These are phyloP conservation scores for Cladophialophora carrionii DNA, from an alignment of 2,329 filamentous ascomycete species.

Conservation along the genomic window DNA sequence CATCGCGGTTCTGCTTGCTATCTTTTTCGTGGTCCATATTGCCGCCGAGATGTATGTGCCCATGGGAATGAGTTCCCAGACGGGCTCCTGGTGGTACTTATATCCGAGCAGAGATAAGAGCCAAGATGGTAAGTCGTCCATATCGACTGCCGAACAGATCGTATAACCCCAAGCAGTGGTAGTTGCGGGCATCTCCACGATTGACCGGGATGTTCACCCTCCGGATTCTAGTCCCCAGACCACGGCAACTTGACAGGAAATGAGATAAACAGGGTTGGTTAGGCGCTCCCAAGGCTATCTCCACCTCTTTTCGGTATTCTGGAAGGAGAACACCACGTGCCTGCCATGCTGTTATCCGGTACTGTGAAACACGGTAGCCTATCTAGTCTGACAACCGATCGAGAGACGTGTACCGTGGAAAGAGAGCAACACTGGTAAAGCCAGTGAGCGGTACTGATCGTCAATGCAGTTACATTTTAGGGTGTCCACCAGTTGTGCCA, in stretches of 20 bases:
- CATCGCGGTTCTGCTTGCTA: constrained; percentile 5
- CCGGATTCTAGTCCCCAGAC: constrained; percentile 7
- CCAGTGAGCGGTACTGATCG: background rate
- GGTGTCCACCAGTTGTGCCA: constrained; percentile 5
- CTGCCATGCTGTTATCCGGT: background rate
- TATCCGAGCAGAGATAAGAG: constrained; percentile 18
- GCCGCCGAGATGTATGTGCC: background rate
- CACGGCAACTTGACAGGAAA: background rate
- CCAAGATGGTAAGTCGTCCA: constrained; percentile 6
- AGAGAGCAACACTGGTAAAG: background rate
- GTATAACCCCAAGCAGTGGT: background rate
- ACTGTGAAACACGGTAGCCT: background rate
- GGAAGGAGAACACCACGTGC: background rate
- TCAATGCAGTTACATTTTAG: constrained; percentile 6
- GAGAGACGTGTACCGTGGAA: background rate
- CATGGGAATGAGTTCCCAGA: background rate
- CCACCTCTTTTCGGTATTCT: background rate
- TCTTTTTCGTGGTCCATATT: constrained; percentile 7
- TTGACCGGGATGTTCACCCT: constrained; percentile 7
- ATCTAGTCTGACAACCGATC: background rate
- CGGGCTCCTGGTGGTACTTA: constrained; percentile 1
- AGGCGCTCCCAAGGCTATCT: background rate
- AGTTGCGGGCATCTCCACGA: constrained; percentile 20
- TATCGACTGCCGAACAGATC: background rate
- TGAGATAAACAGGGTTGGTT: background rate